Evolutionary conservation across 352 stramenopile genomes (phyloP), one percentile per base, ranked within the genome.

Genomic region (Phytopythium aichiense): DNA sequence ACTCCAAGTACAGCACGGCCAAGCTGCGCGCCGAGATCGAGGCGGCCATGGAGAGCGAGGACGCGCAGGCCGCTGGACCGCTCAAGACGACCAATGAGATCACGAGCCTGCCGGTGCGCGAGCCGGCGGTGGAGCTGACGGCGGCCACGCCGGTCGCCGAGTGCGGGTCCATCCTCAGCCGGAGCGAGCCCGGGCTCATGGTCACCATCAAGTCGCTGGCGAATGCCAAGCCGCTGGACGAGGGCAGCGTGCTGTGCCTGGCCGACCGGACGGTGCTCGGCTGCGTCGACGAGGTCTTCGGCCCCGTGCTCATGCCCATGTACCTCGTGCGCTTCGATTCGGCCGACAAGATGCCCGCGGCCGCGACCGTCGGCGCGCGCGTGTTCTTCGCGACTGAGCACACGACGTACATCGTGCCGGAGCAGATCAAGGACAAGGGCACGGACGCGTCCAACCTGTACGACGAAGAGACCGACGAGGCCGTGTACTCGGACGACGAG

Each of bases 361-460:
- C 75, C 45, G 81, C 77, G 0, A 48, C 63, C 13, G 53, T 85
- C 16, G 74, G 80, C 57, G 67, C 65, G 18, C 51, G 63, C 2
- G 81, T 95, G 9, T 94, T 77, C 65, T 92, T 76, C 58, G 81
- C 81, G 13, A 93, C 84, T 0, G 74, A 95, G 42, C 81, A 94
- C 70, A 85, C 81, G 50, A 92, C 79, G 48, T 94, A 92, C 65
- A 87, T 95, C 59, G 65, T 87, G 28, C 81, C 84, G 0, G 83
- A 91, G 43, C 69, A 81, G 1, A 89, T 93, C 54, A 83, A 83
- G 58, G 77, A 89, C 66, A 95, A 94, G 56, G 87, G 87, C 30
- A 89, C 87, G 15, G 87, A 95, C 56, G 87, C 87, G 12, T 95
- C 87, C 49, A 94, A 95, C 57, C 71, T 94, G 59, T 95, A 87